Conservation (phyloP, 805 yeast species). For the Yarrowia sp. region DNA sequence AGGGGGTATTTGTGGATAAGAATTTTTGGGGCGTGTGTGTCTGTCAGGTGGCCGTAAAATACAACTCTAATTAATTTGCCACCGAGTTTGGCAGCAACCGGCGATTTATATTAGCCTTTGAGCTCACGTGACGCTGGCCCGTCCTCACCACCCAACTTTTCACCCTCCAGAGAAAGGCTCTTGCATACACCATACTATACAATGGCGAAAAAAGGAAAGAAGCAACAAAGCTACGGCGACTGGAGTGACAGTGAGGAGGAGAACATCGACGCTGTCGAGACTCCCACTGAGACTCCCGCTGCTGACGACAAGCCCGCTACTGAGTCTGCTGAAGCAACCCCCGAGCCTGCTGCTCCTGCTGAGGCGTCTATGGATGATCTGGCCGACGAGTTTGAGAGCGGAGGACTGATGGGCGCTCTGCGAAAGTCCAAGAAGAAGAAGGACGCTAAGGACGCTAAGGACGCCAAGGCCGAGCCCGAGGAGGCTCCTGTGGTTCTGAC, state of each 20-base stretch:
- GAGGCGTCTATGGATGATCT: constrained; percentile 38
- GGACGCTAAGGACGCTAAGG: constrained; percentile 63
- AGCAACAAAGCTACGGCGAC: constrained; percentile 26
- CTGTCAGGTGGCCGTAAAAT: no score
- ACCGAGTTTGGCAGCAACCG: neutral
- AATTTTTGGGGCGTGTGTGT: no score
- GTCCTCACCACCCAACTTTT: neutral
- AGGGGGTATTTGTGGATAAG: no score
- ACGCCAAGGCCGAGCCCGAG: constrained; percentile 47
- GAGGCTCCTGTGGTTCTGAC: constrained; percentile 33
- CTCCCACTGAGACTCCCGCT: neutral
- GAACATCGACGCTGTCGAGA: constrained; percentile 12
- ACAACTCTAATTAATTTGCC: neutral
- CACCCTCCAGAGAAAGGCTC: neutral
- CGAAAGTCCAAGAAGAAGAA: constrained; percentile 76
- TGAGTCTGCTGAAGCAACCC: constrained; percentile 28
- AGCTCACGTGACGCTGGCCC: neutral
- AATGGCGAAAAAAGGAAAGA: constrained; percentile 26
- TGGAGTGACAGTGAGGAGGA: constrained; percentile 25
- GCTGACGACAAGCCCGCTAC: neutral
- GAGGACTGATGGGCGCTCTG: constrained; percentile 80
- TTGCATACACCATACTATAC: neutral
- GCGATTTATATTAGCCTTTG: neutral
- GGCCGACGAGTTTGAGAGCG: constrained; percentile 44
- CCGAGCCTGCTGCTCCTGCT: constrained; percentile 34